A percentile compares a stretch with the other conserved stretches of the same genome.
Evolutionary conservation across 2,329 filamentous ascomycete genomes (phyloP).

Genomic region (Aspergillus amoenus): DNA sequence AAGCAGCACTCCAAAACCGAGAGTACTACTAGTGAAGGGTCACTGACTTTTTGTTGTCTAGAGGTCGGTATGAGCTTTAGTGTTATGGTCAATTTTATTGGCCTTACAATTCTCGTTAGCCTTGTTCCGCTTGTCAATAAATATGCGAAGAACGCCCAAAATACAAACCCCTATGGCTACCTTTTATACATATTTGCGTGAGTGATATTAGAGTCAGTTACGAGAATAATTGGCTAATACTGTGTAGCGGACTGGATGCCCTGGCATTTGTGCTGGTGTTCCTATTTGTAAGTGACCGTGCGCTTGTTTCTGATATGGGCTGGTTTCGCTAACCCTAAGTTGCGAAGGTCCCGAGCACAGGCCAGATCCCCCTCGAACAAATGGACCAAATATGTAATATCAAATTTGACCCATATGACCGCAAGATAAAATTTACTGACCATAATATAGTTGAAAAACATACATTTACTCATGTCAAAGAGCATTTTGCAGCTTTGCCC

Average conservation of each 20-base stretch:
- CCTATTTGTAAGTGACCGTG: not conserved
- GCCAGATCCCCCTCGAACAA: not conserved
- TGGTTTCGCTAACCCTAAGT: not conserved
- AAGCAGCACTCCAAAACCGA: not conserved
- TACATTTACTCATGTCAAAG: no score
- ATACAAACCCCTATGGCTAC: no score
- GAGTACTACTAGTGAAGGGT: no score
- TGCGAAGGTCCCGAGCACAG: not conserved
- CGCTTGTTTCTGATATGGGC: not conserved
- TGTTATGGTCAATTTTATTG: slow-evolving; percentile 3
- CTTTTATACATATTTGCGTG: no score
- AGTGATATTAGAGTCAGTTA: no score
- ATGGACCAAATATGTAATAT: not conserved
- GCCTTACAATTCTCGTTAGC: slow-evolving; percentile 18
- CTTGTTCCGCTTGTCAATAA: slow-evolving; percentile 17
- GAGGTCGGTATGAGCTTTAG: slow-evolving; percentile 11
- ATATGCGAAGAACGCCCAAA: not conserved
- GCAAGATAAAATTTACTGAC: no score
- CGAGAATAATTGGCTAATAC: no score
- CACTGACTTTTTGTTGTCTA: not conserved
- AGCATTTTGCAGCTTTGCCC: no score
- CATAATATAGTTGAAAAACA: no score
- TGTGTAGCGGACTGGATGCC: no score
- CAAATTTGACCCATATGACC: no score
- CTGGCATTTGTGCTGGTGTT: not conserved